phyloP scores from a whole-genome alignment of 2,329 filamentous ascomycete genomes.

The Neurospora sp. region DNA sequence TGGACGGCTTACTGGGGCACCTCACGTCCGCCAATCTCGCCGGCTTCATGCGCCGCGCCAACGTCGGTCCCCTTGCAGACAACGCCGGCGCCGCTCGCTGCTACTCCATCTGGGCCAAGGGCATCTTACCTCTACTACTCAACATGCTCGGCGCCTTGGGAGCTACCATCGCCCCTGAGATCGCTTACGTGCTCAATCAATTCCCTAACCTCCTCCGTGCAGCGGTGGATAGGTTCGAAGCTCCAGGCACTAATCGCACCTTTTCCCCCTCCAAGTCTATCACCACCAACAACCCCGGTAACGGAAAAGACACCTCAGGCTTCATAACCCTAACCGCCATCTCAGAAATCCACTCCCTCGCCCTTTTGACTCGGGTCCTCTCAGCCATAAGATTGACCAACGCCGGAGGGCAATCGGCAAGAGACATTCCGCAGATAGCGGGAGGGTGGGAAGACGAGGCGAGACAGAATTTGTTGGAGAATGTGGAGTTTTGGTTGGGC shows the following conservation, averaged over 20 bases:
- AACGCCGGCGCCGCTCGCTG: slow-evolving; percentile 58
- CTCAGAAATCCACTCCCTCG: slow-evolving; percentile 68
- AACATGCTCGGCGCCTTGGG: slow-evolving; percentile 81
- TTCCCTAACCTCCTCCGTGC: slow-evolving; percentile 71
- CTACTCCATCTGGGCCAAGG: slow-evolving; percentile 83
- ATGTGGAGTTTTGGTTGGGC: slow-evolving; percentile 72
- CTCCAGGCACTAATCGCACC: slow-evolving; percentile 44
- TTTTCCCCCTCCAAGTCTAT: slow-evolving; percentile 13
- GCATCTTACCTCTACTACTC: slow-evolving; percentile 76
- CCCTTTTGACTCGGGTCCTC: slow-evolving; percentile 65
- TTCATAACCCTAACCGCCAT: slow-evolving; percentile 64
- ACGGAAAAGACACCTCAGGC: slow-evolving; percentile 34
- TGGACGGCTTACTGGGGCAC: slow-evolving; percentile 72
- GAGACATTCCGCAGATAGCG: slow-evolving; percentile 57
- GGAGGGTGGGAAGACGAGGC: slow-evolving; percentile 58
- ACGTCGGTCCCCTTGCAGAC: slow-evolving; percentile 70
- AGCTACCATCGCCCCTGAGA: slow-evolving; percentile 70
- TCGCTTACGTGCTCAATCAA: slow-evolving; percentile 79
- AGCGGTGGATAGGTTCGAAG: slow-evolving; percentile 62
- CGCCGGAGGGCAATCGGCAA: slow-evolving; percentile 25
- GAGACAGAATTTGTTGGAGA: slow-evolving; percentile 51
- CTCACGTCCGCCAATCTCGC: slow-evolving; percentile 72
- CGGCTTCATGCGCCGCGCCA: slow-evolving; percentile 60
- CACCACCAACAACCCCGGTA: not conserved
- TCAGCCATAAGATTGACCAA: slow-evolving; percentile 54